Percentiles rank a stretch among this genome's conserved stretches.
phyloP scores from a whole-genome alignment of 768 basidiomycete genomes.

The Strobilomyces confusus region DNA sequence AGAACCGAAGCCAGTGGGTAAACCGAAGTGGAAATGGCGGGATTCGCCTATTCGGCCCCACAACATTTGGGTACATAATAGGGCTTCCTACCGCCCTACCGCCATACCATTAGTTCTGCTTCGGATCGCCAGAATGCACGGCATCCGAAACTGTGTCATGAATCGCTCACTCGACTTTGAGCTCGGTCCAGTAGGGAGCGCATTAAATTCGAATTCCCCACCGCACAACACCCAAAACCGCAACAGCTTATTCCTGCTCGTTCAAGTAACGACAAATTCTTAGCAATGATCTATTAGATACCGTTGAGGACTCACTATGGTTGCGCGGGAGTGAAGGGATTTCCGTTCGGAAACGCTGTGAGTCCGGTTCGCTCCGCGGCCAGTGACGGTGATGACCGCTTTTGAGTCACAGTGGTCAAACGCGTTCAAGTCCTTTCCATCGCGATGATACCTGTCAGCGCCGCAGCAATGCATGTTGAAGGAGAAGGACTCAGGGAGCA shows the following conservation, averaged over 20 bases:
- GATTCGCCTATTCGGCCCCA: slow-evolving; percentile 8
- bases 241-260: too few relatives aligned
- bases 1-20: background rate
- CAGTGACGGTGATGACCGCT: background rate
- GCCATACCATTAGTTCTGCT: background rate
- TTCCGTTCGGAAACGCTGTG: background rate
- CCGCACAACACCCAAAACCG: too few relatives aligned
- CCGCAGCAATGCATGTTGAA: too few relatives aligned
- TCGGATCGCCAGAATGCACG: slow-evolving; percentile 10
- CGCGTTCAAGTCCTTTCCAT: too few relatives aligned
- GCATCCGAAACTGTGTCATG: slow-evolving; percentile 3
- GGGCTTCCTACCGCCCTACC: background rate
- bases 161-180: background rate
- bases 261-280: too few relatives aligned
- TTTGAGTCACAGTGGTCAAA: too few relatives aligned
- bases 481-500: too few relatives aligned
- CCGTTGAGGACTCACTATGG: background rate
- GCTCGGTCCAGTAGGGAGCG: background rate
- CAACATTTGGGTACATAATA: background rate
- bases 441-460: too few relatives aligned
- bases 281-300: background rate
- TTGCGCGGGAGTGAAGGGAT: background rate
- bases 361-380: background rate
- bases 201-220: background rate
- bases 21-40: background rate